Percentiles rank a stretch among this genome's conserved stretches.
These are phyloP conservation scores for Rhizopus delemar DNA, from an alignment of 371 early-diverging fungal genomes.

Conservation along the genomic window DNA sequence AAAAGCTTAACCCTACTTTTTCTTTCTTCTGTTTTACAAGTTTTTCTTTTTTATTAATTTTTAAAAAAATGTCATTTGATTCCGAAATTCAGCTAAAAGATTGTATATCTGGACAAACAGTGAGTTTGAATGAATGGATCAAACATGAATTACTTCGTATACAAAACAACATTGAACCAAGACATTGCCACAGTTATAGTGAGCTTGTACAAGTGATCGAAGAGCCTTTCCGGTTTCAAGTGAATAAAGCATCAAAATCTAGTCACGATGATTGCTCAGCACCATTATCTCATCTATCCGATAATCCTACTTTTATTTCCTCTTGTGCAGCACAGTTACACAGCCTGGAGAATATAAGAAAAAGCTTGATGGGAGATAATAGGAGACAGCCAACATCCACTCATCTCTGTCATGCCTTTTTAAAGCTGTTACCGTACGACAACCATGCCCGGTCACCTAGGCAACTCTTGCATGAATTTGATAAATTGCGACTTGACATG, in stretches of 20 bases:
- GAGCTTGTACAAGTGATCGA: constrained; percentile 34
- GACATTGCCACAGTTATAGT: constrained; percentile 38
- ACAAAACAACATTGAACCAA: constrained; percentile 27
- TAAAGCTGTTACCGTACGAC: constrained; percentile 11
- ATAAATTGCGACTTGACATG: constrained; percentile 18
- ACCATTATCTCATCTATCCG: constrained; percentile 5
- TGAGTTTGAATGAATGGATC: constrained; percentile 37
- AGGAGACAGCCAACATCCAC: constrained; percentile 2
- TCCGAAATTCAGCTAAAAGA: constrained; percentile 17
- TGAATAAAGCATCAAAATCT: background rate
- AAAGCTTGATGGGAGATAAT: background rate
- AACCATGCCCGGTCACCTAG: background rate
- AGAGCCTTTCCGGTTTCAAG: constrained; percentile 29
- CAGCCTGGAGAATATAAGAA: constrained; percentile 4
- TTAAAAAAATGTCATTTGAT: too few relatives aligned
- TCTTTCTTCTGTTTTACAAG: too few relatives aligned
- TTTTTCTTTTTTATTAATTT: too few relatives aligned
- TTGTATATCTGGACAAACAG: constrained; percentile 15
- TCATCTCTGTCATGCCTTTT: constrained; percentile 15
- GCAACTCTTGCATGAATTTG: constrained; percentile 21
- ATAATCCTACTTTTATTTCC: constrained; percentile 8
- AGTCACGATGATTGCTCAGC: constrained; percentile 1
- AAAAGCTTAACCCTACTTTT: too few relatives aligned
- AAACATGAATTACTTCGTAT: constrained; percentile 34
- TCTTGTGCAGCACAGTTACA: constrained; percentile 8